phyloP scores from a whole-genome alignment of 495 filamentous ascomycete species.

The Annulohypoxylon moriforme region DNA sequence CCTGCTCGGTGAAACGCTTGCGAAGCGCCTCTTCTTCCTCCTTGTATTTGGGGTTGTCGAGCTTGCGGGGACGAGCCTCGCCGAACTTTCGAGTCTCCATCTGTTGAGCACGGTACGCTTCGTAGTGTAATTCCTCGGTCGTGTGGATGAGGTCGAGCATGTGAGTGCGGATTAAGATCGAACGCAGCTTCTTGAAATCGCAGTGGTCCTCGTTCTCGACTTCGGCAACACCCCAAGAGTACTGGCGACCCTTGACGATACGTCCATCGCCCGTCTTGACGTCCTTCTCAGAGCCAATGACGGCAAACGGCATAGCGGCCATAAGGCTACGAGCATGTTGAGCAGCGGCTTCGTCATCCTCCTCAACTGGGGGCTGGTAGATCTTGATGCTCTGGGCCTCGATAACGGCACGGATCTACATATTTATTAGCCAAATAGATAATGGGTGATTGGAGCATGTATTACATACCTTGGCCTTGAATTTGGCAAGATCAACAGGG shows the following conservation, averaged over 20 bases:
- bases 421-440: conserved; percentile 43
- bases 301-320: conserved; percentile 97
- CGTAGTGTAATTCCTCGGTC: conserved; percentile 98
- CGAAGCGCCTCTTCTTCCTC: conserved; percentile 97
- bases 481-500: conserved; percentile 86
- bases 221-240: conserved; percentile 98
- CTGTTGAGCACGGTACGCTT: conserved; percentile 97
- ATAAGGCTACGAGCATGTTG: conserved; percentile 93
- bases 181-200: conserved; percentile 99
- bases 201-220: conserved; percentile 99
- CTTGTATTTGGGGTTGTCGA: conserved; percentile 99
- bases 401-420: conserved; percentile 90
- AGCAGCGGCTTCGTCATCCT: conserved; percentile 95
- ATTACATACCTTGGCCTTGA: conserved; percentile 84
- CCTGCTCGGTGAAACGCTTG: conserved; percentile 99
- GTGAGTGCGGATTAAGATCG: conserved; percentile 98
- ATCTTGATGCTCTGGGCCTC: conserved; percentile 99
- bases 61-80: conserved; percentile 94
- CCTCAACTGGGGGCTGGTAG: conserved; percentile 95
- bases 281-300: conserved; percentile 99
- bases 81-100: conserved; percentile 99
- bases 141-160: conserved; percentile 99
- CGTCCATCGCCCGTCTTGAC: conserved; percentile 95
- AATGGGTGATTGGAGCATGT: neutral
- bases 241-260: conserved; percentile 98